Evolutionary conservation across 108 stramenopile species (phyloP).

Genomic region (Phaeodactylum tricornutum): DNA sequence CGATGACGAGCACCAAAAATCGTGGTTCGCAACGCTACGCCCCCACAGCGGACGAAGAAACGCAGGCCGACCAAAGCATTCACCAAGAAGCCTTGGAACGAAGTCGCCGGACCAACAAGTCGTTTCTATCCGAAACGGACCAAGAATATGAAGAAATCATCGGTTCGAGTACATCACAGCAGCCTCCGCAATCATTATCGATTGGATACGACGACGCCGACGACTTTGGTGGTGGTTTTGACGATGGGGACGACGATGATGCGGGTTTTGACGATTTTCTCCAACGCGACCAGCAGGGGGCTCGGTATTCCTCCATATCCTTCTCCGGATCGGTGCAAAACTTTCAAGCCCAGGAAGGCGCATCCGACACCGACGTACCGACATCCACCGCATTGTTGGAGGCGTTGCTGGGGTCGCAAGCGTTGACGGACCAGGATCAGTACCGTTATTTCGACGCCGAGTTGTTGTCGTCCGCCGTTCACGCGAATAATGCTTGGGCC

Average conservation of each 20-base stretch:
- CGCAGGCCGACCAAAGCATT: slow-evolving; percentile 71
- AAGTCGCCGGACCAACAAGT: slow-evolving; percentile 35
- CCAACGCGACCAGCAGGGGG: slow-evolving; percentile 22
- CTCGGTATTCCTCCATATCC: slow-evolving; percentile 25
- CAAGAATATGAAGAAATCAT: slow-evolving; percentile 25
- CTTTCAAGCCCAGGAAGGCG: not conserved
- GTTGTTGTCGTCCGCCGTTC: slow-evolving; percentile 1
- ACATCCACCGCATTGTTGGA: no score
- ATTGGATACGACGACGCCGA: no score
- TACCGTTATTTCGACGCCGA: not conserved
- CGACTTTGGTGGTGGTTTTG: slow-evolving; percentile 33
- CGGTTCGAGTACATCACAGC: no score
- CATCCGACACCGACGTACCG: no score
- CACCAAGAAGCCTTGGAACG: slow-evolving; percentile 73
- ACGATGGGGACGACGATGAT: slow-evolving; percentile 23
- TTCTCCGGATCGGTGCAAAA: slow-evolving; percentile 7
- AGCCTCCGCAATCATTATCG: no score
- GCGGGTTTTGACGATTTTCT: slow-evolving; percentile 16
- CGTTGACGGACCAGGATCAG: no score
- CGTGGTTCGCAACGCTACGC: slow-evolving; percentile 21
- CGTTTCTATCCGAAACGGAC: slow-evolving; percentile 23
- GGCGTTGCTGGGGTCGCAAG: no score
- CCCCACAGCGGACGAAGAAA: slow-evolving; percentile 54
- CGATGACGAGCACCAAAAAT: not conserved
- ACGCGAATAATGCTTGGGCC: slow-evolving; percentile 69